Evolutionary conservation across 768 basidiomycete species (phyloP).

Genomic region (Leccinum variicolor): DNA sequence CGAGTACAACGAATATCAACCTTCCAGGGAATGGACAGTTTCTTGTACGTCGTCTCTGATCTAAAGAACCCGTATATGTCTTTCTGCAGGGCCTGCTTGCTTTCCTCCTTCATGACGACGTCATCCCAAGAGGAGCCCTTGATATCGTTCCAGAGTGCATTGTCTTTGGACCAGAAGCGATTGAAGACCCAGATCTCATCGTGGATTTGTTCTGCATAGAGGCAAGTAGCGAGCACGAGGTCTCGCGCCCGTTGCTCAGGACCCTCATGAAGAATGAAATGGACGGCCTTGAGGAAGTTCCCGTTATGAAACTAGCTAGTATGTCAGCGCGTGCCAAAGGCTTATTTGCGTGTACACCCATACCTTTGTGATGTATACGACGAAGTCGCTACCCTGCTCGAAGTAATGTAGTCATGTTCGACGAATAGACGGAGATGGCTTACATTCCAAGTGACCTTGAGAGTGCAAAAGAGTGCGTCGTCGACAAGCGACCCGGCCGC

Average conservation of each 20-base stretch:
- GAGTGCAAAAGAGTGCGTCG: slow-evolving; percentile 49
- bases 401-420: not conserved
- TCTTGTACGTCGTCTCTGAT: slow-evolving; percentile 70
- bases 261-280: slow-evolving; percentile 62
- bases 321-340: not conserved
- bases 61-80: slow-evolving; percentile 79
- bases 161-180: slow-evolving; percentile 63
- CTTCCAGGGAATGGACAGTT: slow-evolving; percentile 82
- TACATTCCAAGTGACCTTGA: slow-evolving; percentile 58
- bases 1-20: slow-evolving; percentile 29
- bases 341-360: too few species aligned
- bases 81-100: slow-evolving; percentile 65
- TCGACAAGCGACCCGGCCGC: slow-evolving; percentile 55
- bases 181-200: slow-evolving; percentile 79
- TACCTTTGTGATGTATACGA: slow-evolving; percentile 53
- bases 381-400: slow-evolving; percentile 50
- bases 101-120: slow-evolving; percentile 65
- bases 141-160: slow-evolving; percentile 55
- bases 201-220: slow-evolving; percentile 52
- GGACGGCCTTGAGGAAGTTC: slow-evolving; percentile 26
- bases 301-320: slow-evolving; percentile 29
- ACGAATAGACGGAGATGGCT: slow-evolving; percentile 14
- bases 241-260: slow-evolving; percentile 47
- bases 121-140: slow-evolving; percentile 72
- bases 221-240: slow-evolving; percentile 51